A percentile compares a stretch with the other conserved stretches of the same genome.
phyloP scores from a whole-genome alignment of 1,284 basidiomycete species.

The Apiotrichum mycotoxinovorans region DNA sequence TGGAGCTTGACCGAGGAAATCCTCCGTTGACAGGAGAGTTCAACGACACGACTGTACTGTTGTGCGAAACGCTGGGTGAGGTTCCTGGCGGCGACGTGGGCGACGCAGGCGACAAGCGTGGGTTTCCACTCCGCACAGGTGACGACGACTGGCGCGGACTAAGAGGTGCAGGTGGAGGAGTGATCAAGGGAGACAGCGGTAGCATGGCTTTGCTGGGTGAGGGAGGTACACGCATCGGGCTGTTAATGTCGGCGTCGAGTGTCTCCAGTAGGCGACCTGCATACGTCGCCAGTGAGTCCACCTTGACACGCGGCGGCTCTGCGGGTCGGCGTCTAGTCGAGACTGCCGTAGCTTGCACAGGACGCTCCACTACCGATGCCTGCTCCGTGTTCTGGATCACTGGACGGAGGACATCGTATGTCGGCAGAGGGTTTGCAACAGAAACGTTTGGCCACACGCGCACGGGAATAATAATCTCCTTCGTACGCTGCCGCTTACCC shows the following conservation, averaged over 20 bases:
- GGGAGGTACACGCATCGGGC: constrained; percentile 7
- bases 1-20: background rate
- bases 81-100: background rate
- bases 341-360: background rate
- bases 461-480: constrained; percentile 41
- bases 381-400: constrained; percentile 49
- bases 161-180: background rate
- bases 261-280: constrained; percentile 36
- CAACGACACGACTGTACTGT: background rate
- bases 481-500: constrained; percentile 34
- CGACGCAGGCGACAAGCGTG: background rate
- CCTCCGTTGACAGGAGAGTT: background rate
- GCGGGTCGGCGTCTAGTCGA: background rate
- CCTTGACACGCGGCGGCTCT: constrained; percentile 14
- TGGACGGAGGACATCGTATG: constrained; percentile 46
- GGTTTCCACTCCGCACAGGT: background rate
- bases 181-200: constrained; percentile 2
- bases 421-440: constrained; percentile 23
- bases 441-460: constrained; percentile 46
- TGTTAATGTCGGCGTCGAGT: constrained; percentile 9
- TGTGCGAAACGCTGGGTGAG: background rate
- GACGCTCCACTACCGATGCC: constrained; percentile 24
- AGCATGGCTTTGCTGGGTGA: constrained; percentile 11
- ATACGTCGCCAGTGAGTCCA: constrained; percentile 29
- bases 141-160: background rate